Evolutionary conservation across 208 protist genomes (phyloP).

Genomic region (Acanthamoeba castellanii): DNA sequence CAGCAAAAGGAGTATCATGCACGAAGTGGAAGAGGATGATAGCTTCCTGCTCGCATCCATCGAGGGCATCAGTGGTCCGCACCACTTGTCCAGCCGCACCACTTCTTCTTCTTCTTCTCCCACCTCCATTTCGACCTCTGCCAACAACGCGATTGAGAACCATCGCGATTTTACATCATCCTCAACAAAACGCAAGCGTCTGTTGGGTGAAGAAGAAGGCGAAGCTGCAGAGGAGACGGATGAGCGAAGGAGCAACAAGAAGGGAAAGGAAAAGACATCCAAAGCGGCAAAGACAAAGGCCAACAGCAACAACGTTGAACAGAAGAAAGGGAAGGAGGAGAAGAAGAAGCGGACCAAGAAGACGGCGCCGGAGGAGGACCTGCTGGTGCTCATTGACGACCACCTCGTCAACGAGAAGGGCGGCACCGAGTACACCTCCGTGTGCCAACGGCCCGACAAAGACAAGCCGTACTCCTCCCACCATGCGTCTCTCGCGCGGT

Average conservation of each 20-base stretch:
- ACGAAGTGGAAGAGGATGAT: not conserved
- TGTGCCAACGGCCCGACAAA: not conserved
- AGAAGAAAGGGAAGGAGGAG: not conserved
- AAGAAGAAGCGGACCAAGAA: not conserved
- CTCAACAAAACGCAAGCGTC: not conserved
- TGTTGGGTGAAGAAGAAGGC: not conserved
- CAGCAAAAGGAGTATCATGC: no score
- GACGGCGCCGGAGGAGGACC: constrained; percentile 15
- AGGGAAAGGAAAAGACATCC: not conserved
- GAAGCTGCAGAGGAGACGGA: not conserved
- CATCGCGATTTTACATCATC: not conserved
- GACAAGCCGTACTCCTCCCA: constrained; percentile 54
- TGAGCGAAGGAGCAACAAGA: not conserved
- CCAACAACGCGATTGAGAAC: not conserved
- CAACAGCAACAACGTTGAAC: not conserved
- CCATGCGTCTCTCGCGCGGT: not conserved
- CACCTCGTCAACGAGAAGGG: constrained; percentile 45
- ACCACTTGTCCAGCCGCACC: not conserved
- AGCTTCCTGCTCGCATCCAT: not conserved
- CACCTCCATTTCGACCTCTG: not conserved
- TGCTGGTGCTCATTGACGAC: constrained; percentile 46
- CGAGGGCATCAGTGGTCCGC: not conserved
- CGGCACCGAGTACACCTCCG: not conserved
- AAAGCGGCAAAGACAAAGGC: not conserved
- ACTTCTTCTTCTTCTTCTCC: not conserved